These are phyloP conservation scores for Xylariaceae sp. DNA, from an alignment of 2,329 filamentous ascomycete species.

Conservation along the genomic window DNA sequence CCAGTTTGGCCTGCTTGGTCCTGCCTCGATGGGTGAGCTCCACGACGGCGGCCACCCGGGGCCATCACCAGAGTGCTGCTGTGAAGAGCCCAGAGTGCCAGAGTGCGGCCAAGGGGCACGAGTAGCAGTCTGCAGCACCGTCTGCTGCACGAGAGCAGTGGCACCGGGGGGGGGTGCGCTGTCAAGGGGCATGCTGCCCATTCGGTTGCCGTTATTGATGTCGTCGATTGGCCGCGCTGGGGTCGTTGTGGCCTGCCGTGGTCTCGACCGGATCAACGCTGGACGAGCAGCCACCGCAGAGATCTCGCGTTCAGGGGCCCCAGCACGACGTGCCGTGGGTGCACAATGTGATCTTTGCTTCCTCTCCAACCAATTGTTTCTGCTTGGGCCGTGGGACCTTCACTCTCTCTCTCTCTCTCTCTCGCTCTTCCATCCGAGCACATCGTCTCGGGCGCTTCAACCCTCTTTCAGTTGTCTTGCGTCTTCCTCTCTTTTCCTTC, in stretches of 20 bases:
- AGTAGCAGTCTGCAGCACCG: too few species aligned
- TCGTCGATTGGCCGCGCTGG: too few species aligned
- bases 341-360: constrained; percentile 14
- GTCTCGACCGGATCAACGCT: constrained; percentile 1
- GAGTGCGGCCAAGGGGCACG: too few species aligned
- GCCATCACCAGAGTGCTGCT: too few species aligned
- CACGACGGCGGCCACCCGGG: too few species aligned
- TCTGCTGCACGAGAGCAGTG: too few species aligned
- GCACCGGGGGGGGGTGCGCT: too few species aligned
- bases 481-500: constrained; percentile 1
- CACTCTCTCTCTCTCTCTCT: neutral
- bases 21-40: too few species aligned
- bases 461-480: constrained; percentile 12
- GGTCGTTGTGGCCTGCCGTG: neutral
- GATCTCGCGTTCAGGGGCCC: constrained; percentile 5
- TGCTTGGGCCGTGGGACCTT: neutral
- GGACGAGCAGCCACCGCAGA: neutral
- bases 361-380: constrained; percentile 16
- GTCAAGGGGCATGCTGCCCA: too few species aligned
- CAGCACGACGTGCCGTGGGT: neutral
- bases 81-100: too few species aligned
- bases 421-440: constrained; percentile 1
- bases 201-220: too few species aligned
- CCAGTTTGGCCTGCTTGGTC: too few species aligned
- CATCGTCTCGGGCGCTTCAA: constrained; percentile 10